Base-by-base conservation (phyloP, 108 stramenopile genomes). In the Phaeodactylum tricornutum region DNA sequence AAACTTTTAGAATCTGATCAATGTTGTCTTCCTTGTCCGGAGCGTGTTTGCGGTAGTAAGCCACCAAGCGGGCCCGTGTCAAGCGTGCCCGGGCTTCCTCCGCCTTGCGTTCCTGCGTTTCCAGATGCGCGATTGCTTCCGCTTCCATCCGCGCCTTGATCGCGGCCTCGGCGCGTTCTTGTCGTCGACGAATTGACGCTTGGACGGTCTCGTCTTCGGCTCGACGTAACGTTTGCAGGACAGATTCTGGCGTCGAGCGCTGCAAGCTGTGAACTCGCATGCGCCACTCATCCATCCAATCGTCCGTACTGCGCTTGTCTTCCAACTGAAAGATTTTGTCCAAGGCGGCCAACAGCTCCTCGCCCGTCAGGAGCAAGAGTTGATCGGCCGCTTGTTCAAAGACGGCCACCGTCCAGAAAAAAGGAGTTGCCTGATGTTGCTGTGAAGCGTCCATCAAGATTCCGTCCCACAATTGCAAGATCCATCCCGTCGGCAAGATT, bases 21-120 rank as follows among this genome's bases (percentile, higher is more conserved):
- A 91, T 61, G 27, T 85, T 79, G 22, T 61, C 67, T 36, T 84
- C 68, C 43, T 86, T 86, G 50, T 73, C 84, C 4, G 89, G 82
- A 54, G 67, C 68, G 52, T 76, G 61, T 21, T 70, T 74, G 17
- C 80, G 69, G 43, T 91, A 91, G 53, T 79, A 91, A 4, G 81
- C 78, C 17, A 75, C 77, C 17, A 91, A 65, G 14, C 82, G 61
- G 29, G 79, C 82, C 43, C 77, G 71, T 11, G 63, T 79, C 43
- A 82, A 50, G 16, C 75, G 73, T 36, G 54, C 29, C 22, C 81
- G 64, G 7, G 71, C 77, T 58, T 81, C 78, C 4, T 74, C 69
- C 2, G 69, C 58, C 29, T 79, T 75, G 19, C 57, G 51, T 30
- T 84, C 76, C 21, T 61, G 64, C 26, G 75, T 78, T 41, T 47